Evolutionary conservation across 768 basidiomycete species (phyloP), one percentile per base, ranked within the genome.

Genomic region (Phanerodontia chrysosporium): DNA sequence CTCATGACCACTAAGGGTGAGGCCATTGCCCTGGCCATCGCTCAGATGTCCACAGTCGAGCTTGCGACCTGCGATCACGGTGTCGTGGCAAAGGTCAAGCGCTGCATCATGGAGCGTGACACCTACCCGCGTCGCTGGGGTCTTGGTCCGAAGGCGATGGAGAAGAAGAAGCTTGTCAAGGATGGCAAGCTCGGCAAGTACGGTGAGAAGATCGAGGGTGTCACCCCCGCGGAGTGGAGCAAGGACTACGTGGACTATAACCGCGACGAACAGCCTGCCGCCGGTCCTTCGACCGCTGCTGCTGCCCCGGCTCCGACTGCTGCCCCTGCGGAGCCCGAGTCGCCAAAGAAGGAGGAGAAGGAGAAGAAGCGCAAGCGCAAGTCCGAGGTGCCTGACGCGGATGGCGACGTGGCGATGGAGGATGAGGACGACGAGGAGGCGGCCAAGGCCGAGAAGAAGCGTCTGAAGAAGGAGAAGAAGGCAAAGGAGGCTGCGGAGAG

Each of bases 71-170:
- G 96, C 72, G 95, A 98, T 72, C 96, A 99, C 69, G 97, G 97
- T 49, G 93, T 99, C 58, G 96, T 98, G 45, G 97, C 97, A 35
- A 98, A 98, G 77, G 94, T 99, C 69, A 99, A 99, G 77, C 82
- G 97, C 53, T 98, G 96, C 70, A 98, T 99, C 70, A 99, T 99
- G 97, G 97, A 98, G 72, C 88, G 96, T 36, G 97, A 99, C 73
- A 91, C 93, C 21, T 99, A 99, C 73, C 97, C 97, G 42, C 86
- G 97, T 58, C 86, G 95, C 62, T 98, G 97, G 97, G 97, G 97
- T 51, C 83, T 98, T 53, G 97, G 97, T n/a, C 97, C 97, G 22
- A 85, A 95, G 73, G 96, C 97, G 14, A 77, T 92, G 55, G 90
- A 96, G 73, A 98, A 98, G 83, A 99, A 98, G 80, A 97, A 96